Percentiles rank a stretch among this genome's conserved stretches.
Conservation (phyloP, 2,329 filamentous ascomycete genomes). For the Orbilia blumenaviensis region DNA sequence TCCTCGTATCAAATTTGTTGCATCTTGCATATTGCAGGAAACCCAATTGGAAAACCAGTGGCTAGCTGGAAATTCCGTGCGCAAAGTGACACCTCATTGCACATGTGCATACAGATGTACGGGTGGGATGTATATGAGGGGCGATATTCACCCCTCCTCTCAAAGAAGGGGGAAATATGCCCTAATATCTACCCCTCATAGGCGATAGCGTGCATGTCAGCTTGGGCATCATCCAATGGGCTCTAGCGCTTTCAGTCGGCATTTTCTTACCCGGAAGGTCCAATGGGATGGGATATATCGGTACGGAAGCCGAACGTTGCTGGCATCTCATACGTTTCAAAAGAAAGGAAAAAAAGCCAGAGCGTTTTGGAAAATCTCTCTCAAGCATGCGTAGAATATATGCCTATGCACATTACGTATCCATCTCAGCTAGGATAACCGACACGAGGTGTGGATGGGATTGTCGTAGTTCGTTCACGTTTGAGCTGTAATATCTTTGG, state of each 20-base stretch:
- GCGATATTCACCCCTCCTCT: constrained; percentile 26
- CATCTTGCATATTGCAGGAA: constrained; percentile 50
- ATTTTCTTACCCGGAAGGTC: constrained; percentile 27
- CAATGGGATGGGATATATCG: constrained; percentile 28
- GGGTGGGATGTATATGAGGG: constrained; percentile 37
- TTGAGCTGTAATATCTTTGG: not conserved
- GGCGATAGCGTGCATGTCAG: constrained; percentile 42
- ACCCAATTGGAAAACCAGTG: constrained; percentile 28
- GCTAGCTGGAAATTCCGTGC: constrained; percentile 32
- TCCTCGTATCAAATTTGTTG: constrained; percentile 35
- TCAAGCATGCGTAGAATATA: constrained; percentile 7
- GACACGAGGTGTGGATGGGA: not conserved
- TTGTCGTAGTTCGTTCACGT: not conserved
- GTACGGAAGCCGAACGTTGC: not conserved
- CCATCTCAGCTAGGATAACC: not conserved
- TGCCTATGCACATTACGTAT: constrained; percentile 8
- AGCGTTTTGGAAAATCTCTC: not conserved
- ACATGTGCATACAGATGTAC: constrained; percentile 45
- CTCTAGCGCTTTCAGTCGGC: constrained; percentile 43
- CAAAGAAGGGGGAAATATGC: constrained; percentile 5
- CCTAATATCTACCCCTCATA: constrained; percentile 23
- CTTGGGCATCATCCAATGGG: constrained; percentile 22
- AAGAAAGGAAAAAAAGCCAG: not conserved
- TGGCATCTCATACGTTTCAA: constrained; percentile 4
- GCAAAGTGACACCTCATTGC: constrained; percentile 51